These are phyloP conservation scores for Suillus weaverae DNA, from an alignment of 768 basidiomycete genomes.

Conservation along the genomic window DNA sequence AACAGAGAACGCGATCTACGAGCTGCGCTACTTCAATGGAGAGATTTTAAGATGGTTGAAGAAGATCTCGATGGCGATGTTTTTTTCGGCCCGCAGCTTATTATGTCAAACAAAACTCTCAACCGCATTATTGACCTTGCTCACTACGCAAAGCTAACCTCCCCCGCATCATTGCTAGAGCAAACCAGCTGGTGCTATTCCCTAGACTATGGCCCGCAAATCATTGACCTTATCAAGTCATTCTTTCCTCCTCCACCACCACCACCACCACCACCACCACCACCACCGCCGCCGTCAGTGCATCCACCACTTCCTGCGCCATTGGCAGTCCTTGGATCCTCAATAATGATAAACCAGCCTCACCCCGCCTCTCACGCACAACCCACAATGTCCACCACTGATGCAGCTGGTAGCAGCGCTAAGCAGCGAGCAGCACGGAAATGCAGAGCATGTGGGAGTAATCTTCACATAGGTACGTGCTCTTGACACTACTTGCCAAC, in stretches of 20 bases:
- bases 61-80: neutral
- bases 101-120: constrained; percentile 22
- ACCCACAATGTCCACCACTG: too few species aligned
- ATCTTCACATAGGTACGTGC: too few species aligned
- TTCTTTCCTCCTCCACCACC: neutral
- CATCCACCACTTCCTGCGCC: too few species aligned
- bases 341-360: too few species aligned
- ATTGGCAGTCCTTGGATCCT: too few species aligned
- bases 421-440: too few species aligned
- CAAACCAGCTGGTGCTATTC: constrained; percentile 25
- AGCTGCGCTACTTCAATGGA: neutral
- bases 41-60: neutral
- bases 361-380: too few species aligned
- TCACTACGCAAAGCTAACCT: constrained; percentile 19
- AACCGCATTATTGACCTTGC: constrained; percentile 31
- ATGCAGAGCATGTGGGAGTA: too few species aligned
- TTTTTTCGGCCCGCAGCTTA: constrained; percentile 5
- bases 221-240: neutral
- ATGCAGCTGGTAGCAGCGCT: too few species aligned
- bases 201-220: constrained; percentile 10
- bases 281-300: too few species aligned
- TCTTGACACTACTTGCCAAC: too few species aligned
- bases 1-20: neutral
- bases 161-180: neutral
- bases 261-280: too few species aligned